Evolutionary conservation across 805 yeast genomes (phyloP).

Genomic region (Brettanomyces anomalus): DNA sequence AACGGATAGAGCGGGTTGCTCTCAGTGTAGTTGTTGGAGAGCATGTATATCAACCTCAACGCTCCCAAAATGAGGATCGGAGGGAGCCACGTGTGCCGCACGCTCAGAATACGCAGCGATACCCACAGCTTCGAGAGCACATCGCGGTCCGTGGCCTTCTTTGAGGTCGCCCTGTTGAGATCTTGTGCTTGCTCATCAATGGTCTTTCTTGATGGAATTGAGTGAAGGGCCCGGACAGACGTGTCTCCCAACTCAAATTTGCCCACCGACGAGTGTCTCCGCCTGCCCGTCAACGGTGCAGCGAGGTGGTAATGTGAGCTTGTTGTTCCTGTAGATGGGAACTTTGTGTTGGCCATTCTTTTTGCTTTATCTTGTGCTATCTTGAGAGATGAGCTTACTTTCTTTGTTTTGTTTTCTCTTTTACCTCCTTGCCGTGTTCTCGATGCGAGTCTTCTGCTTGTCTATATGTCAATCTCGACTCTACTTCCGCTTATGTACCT

Average conservation of each 20-base stretch:
- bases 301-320: background rate
- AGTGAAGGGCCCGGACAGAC: constrained; percentile 54
- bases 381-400: no score
- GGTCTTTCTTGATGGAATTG: constrained; percentile 45
- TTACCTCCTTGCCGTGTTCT: no score
- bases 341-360: no score
- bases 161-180: constrained; percentile 17
- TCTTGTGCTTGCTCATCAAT: constrained; percentile 24
- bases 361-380: no score
- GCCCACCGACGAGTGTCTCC: constrained; percentile 57
- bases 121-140: constrained; percentile 46
- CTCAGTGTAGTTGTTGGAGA: constrained; percentile 48
- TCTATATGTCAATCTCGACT: no score
- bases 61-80: constrained; percentile 44
- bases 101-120: constrained; percentile 49
- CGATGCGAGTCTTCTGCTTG: no score
- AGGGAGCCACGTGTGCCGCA: constrained; percentile 62
- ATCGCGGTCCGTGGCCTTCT: constrained; percentile 37
- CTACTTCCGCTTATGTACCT: no score
- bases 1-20: constrained; percentile 57
- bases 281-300: constrained; percentile 4
- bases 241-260: constrained; percentile 67
- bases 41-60: constrained; percentile 35
- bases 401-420: no score
- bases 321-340: no score